These are phyloP conservation scores for Vicia sativa DNA, from an alignment of 306 rosid genomes.

Conservation along the genomic window DNA sequence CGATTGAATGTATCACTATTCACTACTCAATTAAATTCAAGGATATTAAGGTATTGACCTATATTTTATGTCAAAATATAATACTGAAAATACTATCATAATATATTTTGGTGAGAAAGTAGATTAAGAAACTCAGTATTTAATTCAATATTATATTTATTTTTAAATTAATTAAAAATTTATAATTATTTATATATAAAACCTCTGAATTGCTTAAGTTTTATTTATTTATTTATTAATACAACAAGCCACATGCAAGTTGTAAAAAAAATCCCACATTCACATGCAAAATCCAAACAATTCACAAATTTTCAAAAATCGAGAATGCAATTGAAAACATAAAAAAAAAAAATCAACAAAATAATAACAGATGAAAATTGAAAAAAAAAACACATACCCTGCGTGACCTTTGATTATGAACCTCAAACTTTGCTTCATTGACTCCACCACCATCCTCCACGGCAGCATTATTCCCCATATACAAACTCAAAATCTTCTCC, in stretches of 20 bases:
- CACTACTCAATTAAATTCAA: too few relatives aligned
- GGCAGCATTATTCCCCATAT: slow-evolving; percentile 36
- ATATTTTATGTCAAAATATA: too few relatives aligned
- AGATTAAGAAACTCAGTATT: too few relatives aligned
- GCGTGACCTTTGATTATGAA: slow-evolving; percentile 36
- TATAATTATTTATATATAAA: too few relatives aligned
- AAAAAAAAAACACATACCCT: slow-evolving; percentile 47
- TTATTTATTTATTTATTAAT: not conserved
- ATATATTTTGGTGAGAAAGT: too few relatives aligned
- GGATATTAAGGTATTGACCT: too few relatives aligned
- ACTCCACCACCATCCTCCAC: slow-evolving; percentile 27
- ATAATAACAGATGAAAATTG: not conserved
- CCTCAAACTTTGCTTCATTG: slow-evolving; percentile 3
- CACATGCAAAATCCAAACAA: not conserved
- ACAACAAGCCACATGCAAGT: not conserved
- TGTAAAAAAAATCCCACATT: not conserved
- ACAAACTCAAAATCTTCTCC: slow-evolving; percentile 66
- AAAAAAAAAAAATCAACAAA: too few relatives aligned
- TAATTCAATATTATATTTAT: too few relatives aligned
- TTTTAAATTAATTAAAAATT: too few relatives aligned
- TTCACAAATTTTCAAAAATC: not conserved
- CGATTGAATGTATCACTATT: too few relatives aligned
- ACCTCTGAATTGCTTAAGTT: not conserved
- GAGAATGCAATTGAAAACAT: too few relatives aligned
- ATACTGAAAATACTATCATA: too few relatives aligned